These are phyloP conservation scores for Margaritispora aquatica DNA, from an alignment of 495 filamentous ascomycete genomes.

Conservation along the genomic window DNA sequence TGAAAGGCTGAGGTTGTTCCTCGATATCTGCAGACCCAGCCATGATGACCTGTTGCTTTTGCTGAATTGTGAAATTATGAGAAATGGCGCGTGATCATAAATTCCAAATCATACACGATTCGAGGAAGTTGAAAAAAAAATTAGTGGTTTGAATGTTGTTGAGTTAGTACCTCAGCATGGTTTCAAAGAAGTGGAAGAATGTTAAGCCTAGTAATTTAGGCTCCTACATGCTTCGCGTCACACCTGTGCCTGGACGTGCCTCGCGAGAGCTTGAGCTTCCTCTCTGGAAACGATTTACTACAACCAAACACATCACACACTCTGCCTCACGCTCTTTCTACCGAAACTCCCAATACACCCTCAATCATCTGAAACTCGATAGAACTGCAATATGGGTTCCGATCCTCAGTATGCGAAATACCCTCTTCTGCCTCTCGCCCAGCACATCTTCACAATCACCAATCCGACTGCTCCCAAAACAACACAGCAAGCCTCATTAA, in stretches of 20 bases:
- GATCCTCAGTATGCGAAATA: conserved; percentile 97
- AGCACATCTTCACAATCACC: conserved; percentile 95
- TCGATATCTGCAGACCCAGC: conserved; percentile 13
- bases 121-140: too few species aligned
- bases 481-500: conserved; percentile 66
- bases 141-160: too few species aligned
- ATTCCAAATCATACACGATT: too few species aligned
- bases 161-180: background rate
- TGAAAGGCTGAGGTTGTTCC: conserved; percentile 45
- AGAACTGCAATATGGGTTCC: conserved; percentile 68
- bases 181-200: background rate
- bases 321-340: background rate
- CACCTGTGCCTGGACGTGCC: conserved; percentile 19
- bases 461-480: conserved; percentile 70
- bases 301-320: conserved; percentile 5
- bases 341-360: background rate
- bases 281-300: background rate
- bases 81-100: too few species aligned
- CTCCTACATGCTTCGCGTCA: conserved; percentile 15
- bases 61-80: too few species aligned
- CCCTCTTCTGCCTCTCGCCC: conserved; percentile 83
- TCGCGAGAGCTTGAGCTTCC: conserved; percentile 16
- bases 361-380: background rate
- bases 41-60: too few species aligned
- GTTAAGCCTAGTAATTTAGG: background rate